phyloP scores from a whole-genome alignment of 768 basidiomycete genomes.

The Boletus tomentosulus region DNA sequence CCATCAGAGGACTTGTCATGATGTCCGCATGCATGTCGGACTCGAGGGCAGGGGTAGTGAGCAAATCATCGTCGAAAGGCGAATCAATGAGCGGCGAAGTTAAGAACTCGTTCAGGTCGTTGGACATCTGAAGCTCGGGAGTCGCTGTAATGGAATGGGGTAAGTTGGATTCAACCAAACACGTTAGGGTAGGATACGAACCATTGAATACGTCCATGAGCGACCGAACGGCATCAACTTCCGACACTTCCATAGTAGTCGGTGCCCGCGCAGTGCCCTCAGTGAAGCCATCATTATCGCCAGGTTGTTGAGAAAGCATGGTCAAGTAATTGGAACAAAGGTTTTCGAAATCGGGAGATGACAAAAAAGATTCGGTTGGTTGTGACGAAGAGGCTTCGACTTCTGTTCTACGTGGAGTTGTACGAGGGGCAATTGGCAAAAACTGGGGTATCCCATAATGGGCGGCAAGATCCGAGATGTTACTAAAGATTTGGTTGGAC shows the following conservation, averaged over 20 bases:
- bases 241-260: conserved; percentile 19
- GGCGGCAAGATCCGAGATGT: conserved; percentile 63
- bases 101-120: conserved; percentile 40
- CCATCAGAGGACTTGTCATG: conserved; percentile 40
- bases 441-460: conserved; percentile 78
- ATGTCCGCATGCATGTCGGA: conserved; percentile 36
- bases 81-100: conserved; percentile 48
- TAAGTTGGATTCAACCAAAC: background rate
- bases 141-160: conserved; percentile 21
- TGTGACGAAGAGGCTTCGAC: conserved; percentile 30
- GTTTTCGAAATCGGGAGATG: conserved; percentile 37
- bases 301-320: conserved; percentile 57
- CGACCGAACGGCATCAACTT: conserved; percentile 33
- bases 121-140: conserved; percentile 35
- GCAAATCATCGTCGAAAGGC: conserved; percentile 42
- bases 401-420: conserved; percentile 43
- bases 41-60: conserved; percentile 41
- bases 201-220: conserved; percentile 39
- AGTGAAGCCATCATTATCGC: conserved; percentile 34
- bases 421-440: conserved; percentile 64
- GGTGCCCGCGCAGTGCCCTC: conserved; percentile 25
- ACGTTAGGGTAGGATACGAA: conserved; percentile 8
- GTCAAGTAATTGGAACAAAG: conserved; percentile 62
- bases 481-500: conserved; percentile 57
- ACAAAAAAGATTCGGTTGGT: conserved; percentile 20